Evolutionary conservation across 352 stramenopile genomes (phyloP), one percentile per base, ranked within the genome.

Genomic region (Pythium volutum): DNA sequence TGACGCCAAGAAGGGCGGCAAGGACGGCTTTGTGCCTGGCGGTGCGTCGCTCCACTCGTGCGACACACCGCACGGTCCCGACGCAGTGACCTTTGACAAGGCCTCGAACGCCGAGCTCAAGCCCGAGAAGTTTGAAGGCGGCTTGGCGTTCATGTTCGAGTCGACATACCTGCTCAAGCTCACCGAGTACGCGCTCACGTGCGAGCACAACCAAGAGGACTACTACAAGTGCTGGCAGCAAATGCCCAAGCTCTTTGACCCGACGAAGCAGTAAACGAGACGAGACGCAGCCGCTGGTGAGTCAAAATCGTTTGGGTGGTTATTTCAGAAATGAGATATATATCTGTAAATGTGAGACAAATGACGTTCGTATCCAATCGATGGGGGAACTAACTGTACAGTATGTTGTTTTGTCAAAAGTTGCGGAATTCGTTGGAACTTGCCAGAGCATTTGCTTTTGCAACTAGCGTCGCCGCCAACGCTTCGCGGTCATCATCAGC

Each of bases 141-240:
- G 95, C 6, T 72, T 99, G 14, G 96, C 96, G 34, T 99, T 99
- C 73, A 99, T 99, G 96, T 99, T 99, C 77, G 97, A 99, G 77
- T 93, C 88, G 25, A 97, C 87, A 38, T 94, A 93, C 59, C 85
- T 97, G 29, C 68, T 98, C 59, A 92, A 91, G 60, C 58, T 98
- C 47, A 97, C 86, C 18, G 71, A 89, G 48, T 94, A 94, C 64
- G 93, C 89, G 42, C 75, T 98, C 59, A 56, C 76, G 16, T 95
- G 84, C 57, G 71, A 95, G 31, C 80, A 97, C 55, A 90, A 93
- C 50, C 91, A 98, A 59, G 53, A 59, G 22, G 81, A 97, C 58
- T 98, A 98, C 75, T 93, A 81, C 64, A 88, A 89, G 64, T 98
- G 93, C 80, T 98, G 95, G 95, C 78, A 97, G 66, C 72, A 88